Evolutionary conservation across 371 early-diverging fungal genomes (phyloP), one percentile per base, ranked within the genome.

Genomic region (Coemansia sp.): DNA sequence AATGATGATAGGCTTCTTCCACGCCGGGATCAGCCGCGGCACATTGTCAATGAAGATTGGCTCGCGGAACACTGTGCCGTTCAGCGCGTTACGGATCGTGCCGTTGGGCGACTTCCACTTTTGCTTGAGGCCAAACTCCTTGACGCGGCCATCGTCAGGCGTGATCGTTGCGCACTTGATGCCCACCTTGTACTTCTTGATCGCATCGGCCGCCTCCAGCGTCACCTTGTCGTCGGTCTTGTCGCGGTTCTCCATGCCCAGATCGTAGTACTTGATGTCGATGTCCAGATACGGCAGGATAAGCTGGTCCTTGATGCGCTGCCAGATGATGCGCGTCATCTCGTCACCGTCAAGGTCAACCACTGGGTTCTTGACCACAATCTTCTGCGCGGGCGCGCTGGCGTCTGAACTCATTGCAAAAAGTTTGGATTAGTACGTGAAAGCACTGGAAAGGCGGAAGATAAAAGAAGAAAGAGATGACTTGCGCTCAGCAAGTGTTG

Each of bases 121-220:
- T 82, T 92, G 82, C 86, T 96, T 92, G 64, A 98, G 86, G 64
- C 90, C 90, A 84, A 93, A 98, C 84, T 98, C 98, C 82, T 95
- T 86, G 65, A 98, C 97, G 75, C 98, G 92, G 23, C 87, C 91
- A 69, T 93, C 93, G 77, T 98, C 98, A 16, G 98, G 97, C n/a
- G 98, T 98, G 81, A 98, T 98, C 54, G 98, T 98, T 25, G 98
- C 98, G 84, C 98, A 98, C 86, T 98, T 98, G 84, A 98, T 97
- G 71, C 94, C 97, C 39, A 96, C 98, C 80, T 94, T 93, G 87
- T 94, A 95, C 87, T 95, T 93, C 72, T 91, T 86, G 80, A 95
- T 97, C 26, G 97, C 97, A 58, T 94, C 91, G 44, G 98, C 98
- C 54, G 98, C 95, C 59, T 97, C 97, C 48, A 94, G 80, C 33